A percentile compares a stretch with the other conserved stretches of the same genome.
phyloP scores from a whole-genome alignment of 2,329 filamentous ascomycete species.

The Amauroascus verrucosus region DNA sequence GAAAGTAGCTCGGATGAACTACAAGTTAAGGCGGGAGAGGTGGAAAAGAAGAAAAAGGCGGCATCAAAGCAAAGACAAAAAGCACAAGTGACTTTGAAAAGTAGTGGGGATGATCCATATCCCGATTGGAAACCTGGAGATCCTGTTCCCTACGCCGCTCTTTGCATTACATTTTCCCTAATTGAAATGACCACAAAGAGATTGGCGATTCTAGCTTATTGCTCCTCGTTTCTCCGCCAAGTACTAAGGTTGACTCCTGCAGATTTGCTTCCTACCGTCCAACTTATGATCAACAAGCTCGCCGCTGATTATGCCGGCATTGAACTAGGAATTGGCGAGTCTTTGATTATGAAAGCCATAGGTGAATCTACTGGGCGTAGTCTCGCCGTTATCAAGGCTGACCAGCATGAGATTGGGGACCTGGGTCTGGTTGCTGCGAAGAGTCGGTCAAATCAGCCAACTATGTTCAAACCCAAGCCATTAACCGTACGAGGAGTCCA shows the following conservation, averaged over 20 bases:
- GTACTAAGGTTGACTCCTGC: conserved; percentile 83
- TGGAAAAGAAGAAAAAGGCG: conserved; percentile 55
- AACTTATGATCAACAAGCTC: conserved; percentile 96
- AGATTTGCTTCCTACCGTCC: conserved; percentile 76
- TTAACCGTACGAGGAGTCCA: conserved; percentile 80
- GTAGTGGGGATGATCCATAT: conserved; percentile 66
- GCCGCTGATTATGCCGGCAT: conserved; percentile 94
- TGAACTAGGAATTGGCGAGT: conserved; percentile 96
- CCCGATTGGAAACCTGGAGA: conserved; percentile 86
- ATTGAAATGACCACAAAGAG: conserved; percentile 92
- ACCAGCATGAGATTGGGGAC: conserved; percentile 94
- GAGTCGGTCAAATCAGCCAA: conserved; percentile 86
- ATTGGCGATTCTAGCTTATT: conserved; percentile 77
- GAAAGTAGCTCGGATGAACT: conserved; percentile 46
- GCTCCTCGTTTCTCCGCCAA: conserved; percentile 81
- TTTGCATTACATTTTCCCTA: conserved; percentile 89
- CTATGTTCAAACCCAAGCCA: conserved; percentile 95
- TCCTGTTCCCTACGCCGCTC: conserved; percentile 84
- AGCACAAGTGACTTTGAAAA: conserved; percentile 64
- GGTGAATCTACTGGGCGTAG: conserved; percentile 87
- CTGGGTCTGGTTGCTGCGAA: conserved; percentile 90
- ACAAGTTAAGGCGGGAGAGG: conserved; percentile 18
- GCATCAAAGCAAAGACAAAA: conserved; percentile 68
- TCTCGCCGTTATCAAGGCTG: conserved; percentile 79
- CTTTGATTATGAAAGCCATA: conserved; percentile 96